Conservation (phyloP, 371 early-diverging fungal species). For the Mucor mucedo region DNA sequence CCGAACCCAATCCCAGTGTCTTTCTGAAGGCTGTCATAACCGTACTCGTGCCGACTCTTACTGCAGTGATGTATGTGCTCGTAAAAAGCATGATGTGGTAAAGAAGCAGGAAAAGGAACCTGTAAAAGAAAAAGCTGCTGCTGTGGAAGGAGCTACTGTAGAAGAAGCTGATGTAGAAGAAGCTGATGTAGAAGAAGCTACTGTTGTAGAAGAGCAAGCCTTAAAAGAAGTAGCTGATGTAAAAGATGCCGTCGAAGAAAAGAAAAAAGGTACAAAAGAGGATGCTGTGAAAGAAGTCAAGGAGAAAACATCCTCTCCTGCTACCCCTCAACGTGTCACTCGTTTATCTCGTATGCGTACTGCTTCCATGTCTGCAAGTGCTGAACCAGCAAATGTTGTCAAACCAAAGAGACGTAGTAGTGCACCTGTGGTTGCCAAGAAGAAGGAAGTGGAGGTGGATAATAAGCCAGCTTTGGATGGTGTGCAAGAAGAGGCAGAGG, state of each 20-base stretch:
- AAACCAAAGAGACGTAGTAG: background rate
- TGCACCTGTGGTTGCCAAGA: background rate
- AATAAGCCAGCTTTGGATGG: background rate
- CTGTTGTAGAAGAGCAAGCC: background rate
- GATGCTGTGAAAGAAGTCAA: too few species aligned
- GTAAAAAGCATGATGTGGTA: slow-evolving; percentile 1
- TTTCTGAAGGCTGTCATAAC: slow-evolving; percentile 40
- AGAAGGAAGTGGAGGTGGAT: background rate
- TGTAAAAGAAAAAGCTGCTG: slow-evolving; percentile 1
- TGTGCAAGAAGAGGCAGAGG: background rate
- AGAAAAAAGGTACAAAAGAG: too few species aligned
- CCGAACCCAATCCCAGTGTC: slow-evolving; percentile 31
- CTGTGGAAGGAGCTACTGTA: background rate
- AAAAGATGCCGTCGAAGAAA: too few species aligned
- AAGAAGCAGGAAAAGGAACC: too few species aligned
- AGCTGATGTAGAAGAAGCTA: background rate
- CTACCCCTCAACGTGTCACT: background rate
- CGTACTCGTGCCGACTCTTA: slow-evolving; percentile 47
- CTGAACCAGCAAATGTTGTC: background rate
- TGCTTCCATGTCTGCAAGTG: background rate
- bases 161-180: background rate
- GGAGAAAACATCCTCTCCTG: too few species aligned
- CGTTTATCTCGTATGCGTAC: slow-evolving; percentile 9
- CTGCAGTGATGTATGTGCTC: slow-evolving; percentile 53
- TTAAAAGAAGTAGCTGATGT: too few species aligned